These are phyloP conservation scores for Lactifluus echinatus DNA, from an alignment of 768 basidiomycete genomes.

Conservation along the genomic window DNA sequence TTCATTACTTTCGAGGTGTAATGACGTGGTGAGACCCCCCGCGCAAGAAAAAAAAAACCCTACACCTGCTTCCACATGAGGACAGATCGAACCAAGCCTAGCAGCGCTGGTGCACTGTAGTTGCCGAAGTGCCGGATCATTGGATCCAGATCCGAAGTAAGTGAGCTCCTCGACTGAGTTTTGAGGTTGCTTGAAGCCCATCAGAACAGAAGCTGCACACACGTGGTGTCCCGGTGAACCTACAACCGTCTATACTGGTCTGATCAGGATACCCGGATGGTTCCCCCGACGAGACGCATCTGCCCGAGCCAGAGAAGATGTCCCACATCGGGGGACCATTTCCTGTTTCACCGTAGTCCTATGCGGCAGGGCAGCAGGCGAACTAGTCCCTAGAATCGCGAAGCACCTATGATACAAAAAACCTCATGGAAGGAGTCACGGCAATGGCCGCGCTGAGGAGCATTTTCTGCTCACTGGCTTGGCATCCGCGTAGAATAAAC, in stretches of 20 bases:
- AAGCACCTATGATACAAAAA: neutral
- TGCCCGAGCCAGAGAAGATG: neutral
- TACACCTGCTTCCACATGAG: neutral
- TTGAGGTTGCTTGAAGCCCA: constrained; percentile 6
- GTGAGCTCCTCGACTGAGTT: neutral
- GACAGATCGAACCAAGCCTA: neutral
- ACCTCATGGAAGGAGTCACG: neutral
- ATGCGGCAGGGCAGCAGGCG: neutral
- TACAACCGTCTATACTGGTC: neutral
- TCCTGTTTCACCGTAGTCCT: neutral
- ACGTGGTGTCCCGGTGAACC: neutral
- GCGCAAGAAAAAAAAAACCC: neutral
- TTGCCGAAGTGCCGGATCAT: neutral
- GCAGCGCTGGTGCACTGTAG: neutral
- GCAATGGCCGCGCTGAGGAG: neutral
- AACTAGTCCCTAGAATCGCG: neutral
- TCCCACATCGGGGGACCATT: neutral
- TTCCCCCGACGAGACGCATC: neutral
- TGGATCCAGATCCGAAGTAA: neutral
- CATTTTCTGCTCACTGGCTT: neutral
- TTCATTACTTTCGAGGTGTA: neutral
- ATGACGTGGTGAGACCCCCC: neutral
- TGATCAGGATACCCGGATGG: neutral
- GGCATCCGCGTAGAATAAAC: neutral
- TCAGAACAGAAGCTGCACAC: constrained; percentile 7